Base-by-base conservation (phyloP, 352 stramenopile species). In the Plasmopara halstedii region DNA sequence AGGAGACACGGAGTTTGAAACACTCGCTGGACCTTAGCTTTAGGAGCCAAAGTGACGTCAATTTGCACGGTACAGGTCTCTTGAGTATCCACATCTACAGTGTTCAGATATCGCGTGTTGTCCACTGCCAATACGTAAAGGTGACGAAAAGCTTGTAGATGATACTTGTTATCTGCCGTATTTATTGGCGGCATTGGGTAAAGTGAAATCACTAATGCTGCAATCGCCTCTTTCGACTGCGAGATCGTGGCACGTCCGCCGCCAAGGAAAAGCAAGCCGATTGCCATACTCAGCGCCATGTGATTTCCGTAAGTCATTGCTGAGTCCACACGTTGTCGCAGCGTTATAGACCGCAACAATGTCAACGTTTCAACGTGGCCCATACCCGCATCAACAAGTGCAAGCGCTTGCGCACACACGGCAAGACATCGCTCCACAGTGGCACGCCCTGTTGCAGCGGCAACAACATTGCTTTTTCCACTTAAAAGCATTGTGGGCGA, bases 191-290 rank as follows among this genome's bases (percentile, higher is more conserved):
- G 95, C 55, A 97, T 82, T 29, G 95, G 96, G 42, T 93, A 99
- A 23, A 99, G 87, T 17, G 96, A 81, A 9, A 94, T 72, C 23
- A 99, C 67, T 5, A 99, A 77, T 27, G 88, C 85, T 7, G 95
- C 95, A 39, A 99, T 94, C 40, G 96, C 91, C 33, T 87, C 73
- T 22, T 79, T 83, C 0, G 77, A 84, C 14, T 75, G 66, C n/a
- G 73, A 80, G n/a, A 99, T 62, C 0, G 95, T 98, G 13, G 77
- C 84, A 42, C 87, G 90, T 0, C 96, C 96, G 27, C 94, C 93
- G 20, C 95, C 95, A 4, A 99, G 52, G 49, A 99, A 99, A 6
- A 99, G 70, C 41, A 99, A 64, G 0, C 95, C 96, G 21, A 98
- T 97, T 18, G 95, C 85, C 65, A 94, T 89, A 32, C 79, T 92